Evolutionary conservation across 345 rosid genomes (phyloP), one percentile per base, ranked within the genome.

Genomic region (Euphorbia peplus): DNA sequence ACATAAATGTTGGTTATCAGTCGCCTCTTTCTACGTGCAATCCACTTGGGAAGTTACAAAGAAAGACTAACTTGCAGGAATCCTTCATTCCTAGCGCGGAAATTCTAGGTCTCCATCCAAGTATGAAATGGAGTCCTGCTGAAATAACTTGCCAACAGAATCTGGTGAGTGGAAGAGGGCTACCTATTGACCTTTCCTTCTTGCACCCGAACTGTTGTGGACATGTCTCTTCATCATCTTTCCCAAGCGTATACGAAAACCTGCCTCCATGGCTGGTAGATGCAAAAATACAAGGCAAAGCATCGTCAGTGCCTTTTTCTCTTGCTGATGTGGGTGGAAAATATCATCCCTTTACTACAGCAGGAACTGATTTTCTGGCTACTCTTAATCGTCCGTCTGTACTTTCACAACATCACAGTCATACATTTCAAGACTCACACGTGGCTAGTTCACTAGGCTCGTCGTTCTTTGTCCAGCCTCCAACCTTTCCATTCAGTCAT

Each of bases 121-220:
- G 57, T 57, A 59, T 62, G 54, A 63, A 46, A 58, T 65, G 71
- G 75, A 63, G 52, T 55, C 80, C 69, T 47, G 75, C 73, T 8
- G 74, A 76, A 61, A 65, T 58, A 32, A 24, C 63, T 35, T 75
- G 67, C 84, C 63, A 42, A 67, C 79, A 63, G 57, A 67, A 57
- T 67, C 74, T 30, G 11, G 76, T 70, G 37, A 76, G 62, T 73
- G 75, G 66, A 42, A 68, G 66, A 62, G 62, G 64, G 58, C 78
- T 83, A 57, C 70, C 64, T 57, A 68, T 76, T 52, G 73, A 69
- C 67, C 70, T 87, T 51, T 84, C 88, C 16, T 85, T 85, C 67
- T 63, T 76, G 71, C 69, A 67, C 52, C 70, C 81, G 22, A 80
- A 81, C 62, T 63, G 76, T 64, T 63, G 64, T 22, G 71, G 56